Base-by-base conservation (phyloP, 2,329 filamentous ascomycete genomes). In the Penicillium sp. region DNA sequence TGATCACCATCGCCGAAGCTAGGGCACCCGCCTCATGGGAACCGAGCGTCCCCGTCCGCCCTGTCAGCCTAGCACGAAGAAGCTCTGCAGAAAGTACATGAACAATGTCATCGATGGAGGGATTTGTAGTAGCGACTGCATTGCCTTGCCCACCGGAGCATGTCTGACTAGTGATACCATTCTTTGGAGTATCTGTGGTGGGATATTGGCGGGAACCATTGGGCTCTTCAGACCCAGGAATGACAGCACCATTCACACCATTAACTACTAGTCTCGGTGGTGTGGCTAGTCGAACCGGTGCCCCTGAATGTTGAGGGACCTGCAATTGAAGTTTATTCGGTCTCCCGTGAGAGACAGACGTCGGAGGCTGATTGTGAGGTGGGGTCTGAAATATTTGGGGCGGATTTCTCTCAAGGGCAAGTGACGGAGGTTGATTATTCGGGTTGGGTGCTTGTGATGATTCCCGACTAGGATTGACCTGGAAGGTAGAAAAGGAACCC, bases 401-500 rank as follows among this genome's bases (percentile, higher is more conserved):
- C 37, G 63, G 58, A 46, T 76, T 72, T 12, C 77, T 71, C n/a
- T 77, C 69, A 31, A 77, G 68, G 3, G 76, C 68, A 15, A 78
- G 73, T 25, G 75, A 77, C 9, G 77, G 69, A 7, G 65, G 53
- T 34, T 66, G 67, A 38, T 68, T 66, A 40, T 70, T 69, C n/a
- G 69, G 67, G 42, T 71, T 77, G 32, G 77, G 71, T 31, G 71
- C 66, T 27, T 79, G 71, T 32, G 77, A 76, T 32, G 79, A 76
- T 6, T 75, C 77, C 6, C 74, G 75, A 60, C 78, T 75, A 61
- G 83, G 81, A 59, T 84, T 85, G 15, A 82, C 84, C 4, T 87
- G 86, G 60, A 89, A 89, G 0, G 88, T 87, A 5, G 85, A 86
- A 61, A 86, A 89, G 0, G 87, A 85, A 0, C 85, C 85, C 15